Conservation (phyloP, 1,284 basidiomycete species). For the Microbotryum silenes-acaulis region DNA sequence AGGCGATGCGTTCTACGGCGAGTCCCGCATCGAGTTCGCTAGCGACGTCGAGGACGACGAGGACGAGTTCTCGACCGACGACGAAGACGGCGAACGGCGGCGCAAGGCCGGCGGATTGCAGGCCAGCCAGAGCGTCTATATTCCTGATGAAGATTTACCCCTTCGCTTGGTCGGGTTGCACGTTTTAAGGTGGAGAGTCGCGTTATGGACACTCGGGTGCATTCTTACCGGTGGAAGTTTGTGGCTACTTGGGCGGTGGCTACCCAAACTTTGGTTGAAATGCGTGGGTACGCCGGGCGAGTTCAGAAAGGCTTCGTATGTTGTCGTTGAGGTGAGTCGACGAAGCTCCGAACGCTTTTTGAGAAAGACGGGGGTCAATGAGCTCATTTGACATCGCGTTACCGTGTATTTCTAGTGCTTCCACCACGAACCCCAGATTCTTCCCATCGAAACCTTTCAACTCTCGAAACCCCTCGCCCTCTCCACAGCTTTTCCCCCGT, state of each 20-base stretch:
- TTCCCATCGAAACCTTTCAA: constrained; percentile 57
- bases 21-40: constrained; percentile 63
- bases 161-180: constrained; percentile 88
- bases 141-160: constrained; percentile 84
- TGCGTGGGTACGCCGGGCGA: constrained; percentile 77
- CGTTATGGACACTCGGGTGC: constrained; percentile 66
- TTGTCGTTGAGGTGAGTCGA: constrained; percentile 76
- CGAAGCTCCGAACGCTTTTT: too few species aligned
- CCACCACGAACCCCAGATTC: constrained; percentile 69
- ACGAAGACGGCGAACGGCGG: constrained; percentile 27
- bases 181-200: constrained; percentile 55
- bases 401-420: constrained; percentile 53
- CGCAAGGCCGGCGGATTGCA: constrained; percentile 12
- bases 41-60: constrained; percentile 43
- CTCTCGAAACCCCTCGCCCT: constrained; percentile 62
- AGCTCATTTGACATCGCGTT: not conserved
- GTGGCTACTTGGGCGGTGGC: constrained; percentile 83
- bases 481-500: constrained; percentile 62
- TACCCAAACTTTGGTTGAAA: constrained; percentile 79
- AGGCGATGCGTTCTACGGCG: constrained; percentile 66
- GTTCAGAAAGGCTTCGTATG: constrained; percentile 65
- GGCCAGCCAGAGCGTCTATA: constrained; percentile 67
- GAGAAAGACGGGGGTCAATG: too few species aligned
- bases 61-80: constrained; percentile 26
- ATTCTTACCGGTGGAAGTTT: constrained; percentile 66